A percentile compares a stretch with the other conserved stretches of the same genome.
Conservation (phyloP, 2,329 filamentous ascomycete species). For the Plectosphaerella cucumerina region DNA sequence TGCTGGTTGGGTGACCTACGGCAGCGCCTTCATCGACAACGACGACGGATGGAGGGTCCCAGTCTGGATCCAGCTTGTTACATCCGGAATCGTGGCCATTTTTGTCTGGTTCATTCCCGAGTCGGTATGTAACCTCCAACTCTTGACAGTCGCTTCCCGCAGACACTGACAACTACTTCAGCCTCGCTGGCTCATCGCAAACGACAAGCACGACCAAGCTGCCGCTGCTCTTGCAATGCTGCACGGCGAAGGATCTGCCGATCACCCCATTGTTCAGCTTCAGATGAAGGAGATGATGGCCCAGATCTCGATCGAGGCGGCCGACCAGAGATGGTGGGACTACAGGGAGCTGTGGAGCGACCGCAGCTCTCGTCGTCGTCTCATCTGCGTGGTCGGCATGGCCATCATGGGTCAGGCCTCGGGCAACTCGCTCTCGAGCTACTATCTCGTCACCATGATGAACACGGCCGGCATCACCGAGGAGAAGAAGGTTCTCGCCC, state of each 20-base stretch:
- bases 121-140: slow-evolving; percentile 18
- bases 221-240: slow-evolving; percentile 39
- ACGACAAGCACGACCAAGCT: slow-evolving; percentile 35
- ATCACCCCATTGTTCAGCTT: slow-evolving; percentile 47
- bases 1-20: slow-evolving; percentile 50
- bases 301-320: slow-evolving; percentile 43
- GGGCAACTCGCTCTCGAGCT: slow-evolving; percentile 44
- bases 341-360: slow-evolving; percentile 49
- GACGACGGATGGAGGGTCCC: slow-evolving; percentile 41
- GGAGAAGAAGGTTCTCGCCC: slow-evolving; percentile 40
- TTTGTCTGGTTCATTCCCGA: slow-evolving; percentile 41
- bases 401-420: slow-evolving; percentile 49
- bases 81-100: slow-evolving; percentile 41
- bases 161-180: not conserved
- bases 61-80: slow-evolving; percentile 47
- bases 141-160: fast-evolving
- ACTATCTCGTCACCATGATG: slow-evolving; percentile 36
- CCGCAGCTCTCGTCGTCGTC: slow-evolving; percentile 40
- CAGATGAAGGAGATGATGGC: slow-evolving; percentile 45
- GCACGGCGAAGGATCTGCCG: slow-evolving; percentile 45
- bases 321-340: slow-evolving; percentile 53
- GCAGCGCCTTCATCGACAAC: slow-evolving; percentile 34
- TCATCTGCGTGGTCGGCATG: slow-evolving; percentile 47
- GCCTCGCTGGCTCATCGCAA: slow-evolving; percentile 40
- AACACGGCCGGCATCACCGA: slow-evolving; percentile 46